Percentiles rank a stretch among this genome's conserved stretches.
Evolutionary conservation across 2,329 filamentous ascomycete species (phyloP).

Genomic region (Bipolaris bicolor): DNA sequence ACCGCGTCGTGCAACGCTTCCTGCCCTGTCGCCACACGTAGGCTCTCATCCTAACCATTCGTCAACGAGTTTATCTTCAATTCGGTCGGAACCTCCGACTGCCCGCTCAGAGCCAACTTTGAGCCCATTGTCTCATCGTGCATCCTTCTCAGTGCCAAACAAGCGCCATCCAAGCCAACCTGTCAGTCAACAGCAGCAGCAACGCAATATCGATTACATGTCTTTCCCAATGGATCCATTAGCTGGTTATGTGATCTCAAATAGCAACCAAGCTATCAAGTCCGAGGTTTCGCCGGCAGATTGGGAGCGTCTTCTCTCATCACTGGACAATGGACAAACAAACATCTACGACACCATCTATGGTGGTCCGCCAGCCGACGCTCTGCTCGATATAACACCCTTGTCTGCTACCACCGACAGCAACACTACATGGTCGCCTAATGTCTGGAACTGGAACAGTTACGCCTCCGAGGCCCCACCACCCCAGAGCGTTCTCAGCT

Average conservation of each 20-base stretch:
- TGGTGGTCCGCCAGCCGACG: constrained; percentile 63
- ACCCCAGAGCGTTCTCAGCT: constrained; percentile 63
- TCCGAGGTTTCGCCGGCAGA: constrained; percentile 67
- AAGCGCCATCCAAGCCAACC: constrained; percentile 46
- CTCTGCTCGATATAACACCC: constrained; percentile 43
- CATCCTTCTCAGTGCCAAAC: constrained; percentile 38
- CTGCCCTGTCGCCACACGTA: constrained; percentile 52
- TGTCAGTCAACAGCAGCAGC: constrained; percentile 30
- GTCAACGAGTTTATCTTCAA: constrained; percentile 58
- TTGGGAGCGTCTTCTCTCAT: constrained; percentile 82
- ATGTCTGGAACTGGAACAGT: constrained; percentile 44
- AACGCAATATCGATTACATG: constrained; percentile 56
- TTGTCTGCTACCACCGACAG: constrained; percentile 39
- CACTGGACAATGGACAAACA: constrained; percentile 77
- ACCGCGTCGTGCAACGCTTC: constrained; percentile 52
- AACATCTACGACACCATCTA: constrained; percentile 89
- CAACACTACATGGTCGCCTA: constrained; percentile 45
- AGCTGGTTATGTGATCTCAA: constrained; percentile 34
- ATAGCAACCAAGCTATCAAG: constrained; percentile 49
- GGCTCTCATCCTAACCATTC: constrained; percentile 53
- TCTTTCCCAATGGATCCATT: constrained; percentile 53
- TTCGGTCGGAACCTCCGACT: constrained; percentile 53
- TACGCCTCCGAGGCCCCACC: constrained; percentile 36
- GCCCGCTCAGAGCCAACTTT: constrained; percentile 56
- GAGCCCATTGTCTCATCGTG: constrained; percentile 49